These are phyloP conservation scores for Cucurbita argyrosperma DNA, from an alignment of 306 rosid genomes.

Conservation along the genomic window DNA sequence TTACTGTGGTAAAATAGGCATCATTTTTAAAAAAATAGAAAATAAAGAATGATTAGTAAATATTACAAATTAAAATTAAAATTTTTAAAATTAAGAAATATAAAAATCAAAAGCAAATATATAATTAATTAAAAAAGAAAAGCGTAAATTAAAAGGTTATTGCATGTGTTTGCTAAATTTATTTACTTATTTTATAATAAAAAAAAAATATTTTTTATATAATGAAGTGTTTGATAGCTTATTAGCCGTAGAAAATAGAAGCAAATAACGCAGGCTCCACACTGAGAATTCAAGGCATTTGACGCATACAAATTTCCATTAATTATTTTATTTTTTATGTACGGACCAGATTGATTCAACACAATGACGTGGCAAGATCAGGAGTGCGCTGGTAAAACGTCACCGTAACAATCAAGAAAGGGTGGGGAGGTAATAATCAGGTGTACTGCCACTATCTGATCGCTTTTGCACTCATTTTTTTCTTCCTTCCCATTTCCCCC, in stretches of 20 bases:
- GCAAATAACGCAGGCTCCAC: not conserved
- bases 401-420: not conserved
- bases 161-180: not conserved
- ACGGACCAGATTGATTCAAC: not conserved
- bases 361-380: conserved; percentile 3
- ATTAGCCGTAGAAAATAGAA: not conserved
- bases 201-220: not conserved
- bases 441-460: not conserved
- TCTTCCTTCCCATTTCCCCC: not conserved
- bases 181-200: not conserved
- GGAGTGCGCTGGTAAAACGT: not conserved
- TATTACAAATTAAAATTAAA: not conserved
- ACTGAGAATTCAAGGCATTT: not conserved
- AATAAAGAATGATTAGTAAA: too few relatives aligned
- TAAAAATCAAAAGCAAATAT: not conserved
- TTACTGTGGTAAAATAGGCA: too few relatives aligned
- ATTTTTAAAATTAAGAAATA: too few relatives aligned
- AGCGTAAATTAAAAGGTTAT: not conserved
- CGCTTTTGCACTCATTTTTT: not conserved
- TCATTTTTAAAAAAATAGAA: too few relatives aligned
- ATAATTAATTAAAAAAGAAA: not conserved
- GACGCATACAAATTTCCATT: not conserved
- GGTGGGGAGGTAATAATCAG: not conserved
- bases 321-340: too few relatives aligned
- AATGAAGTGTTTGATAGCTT: not conserved